phyloP scores from a whole-genome alignment of 208 protist species.

The Vickermania ingenoplastis region DNA sequence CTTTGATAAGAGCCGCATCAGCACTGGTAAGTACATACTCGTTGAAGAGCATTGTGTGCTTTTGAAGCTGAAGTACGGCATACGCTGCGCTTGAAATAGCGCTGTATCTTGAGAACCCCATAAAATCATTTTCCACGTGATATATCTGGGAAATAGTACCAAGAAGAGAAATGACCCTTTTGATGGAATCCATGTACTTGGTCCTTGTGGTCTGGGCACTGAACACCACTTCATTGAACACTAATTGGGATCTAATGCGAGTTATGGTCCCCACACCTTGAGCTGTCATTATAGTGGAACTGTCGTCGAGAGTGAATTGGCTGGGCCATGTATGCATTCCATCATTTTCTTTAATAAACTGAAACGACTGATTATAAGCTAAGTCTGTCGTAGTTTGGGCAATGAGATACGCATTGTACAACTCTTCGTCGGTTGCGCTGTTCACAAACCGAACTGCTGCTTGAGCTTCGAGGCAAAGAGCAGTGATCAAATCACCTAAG shows the following conservation, averaged over 20 bases:
- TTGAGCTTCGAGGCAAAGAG: slow-evolving; percentile 3
- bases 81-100: background rate
- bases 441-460: background rate
- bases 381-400: background rate
- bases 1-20: background rate
- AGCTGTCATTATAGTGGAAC: slow-evolving; percentile 8
- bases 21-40: background rate
- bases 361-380: slow-evolving; percentile 3
- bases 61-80: background rate
- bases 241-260: background rate
- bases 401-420: background rate
- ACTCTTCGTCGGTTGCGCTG: background rate
- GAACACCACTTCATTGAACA: slow-evolving; percentile 3
- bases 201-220: slow-evolving; percentile 1
- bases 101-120: background rate
- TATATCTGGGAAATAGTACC: background rate
- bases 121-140: slow-evolving; percentile 5
- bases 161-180: background rate
- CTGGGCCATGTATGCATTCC: slow-evolving; percentile 2
- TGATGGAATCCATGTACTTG: slow-evolving; percentile 3
- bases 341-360: background rate
- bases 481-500: background rate
- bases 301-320: background rate
- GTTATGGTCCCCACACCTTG: slow-evolving; percentile 2
- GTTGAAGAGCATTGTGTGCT: slow-evolving; percentile 1